Evolutionary conservation across 1,284 basidiomycete genomes (phyloP), one percentile per base, ranked within the genome.

Genomic region (Lignosus rhinocerotis): DNA sequence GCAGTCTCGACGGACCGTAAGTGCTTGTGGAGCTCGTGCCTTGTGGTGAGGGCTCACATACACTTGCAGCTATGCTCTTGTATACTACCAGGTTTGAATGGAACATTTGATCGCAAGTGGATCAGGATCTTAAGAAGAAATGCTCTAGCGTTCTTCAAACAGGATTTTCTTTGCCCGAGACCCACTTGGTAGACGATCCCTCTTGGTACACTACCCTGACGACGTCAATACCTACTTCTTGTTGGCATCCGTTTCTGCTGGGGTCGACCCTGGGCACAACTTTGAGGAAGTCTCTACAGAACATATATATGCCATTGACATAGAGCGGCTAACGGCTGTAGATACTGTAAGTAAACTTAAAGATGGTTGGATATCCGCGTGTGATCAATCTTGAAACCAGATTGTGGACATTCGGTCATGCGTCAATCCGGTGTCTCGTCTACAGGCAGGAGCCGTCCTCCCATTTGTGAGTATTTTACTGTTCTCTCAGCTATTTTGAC

Each of bases 111-210:
- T 32, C 30, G 4, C 8, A 14, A 3, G 7, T 38, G 21, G 11
- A 4, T 11, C 38, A 11, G 9, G 5, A 34, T 32, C 39, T 49
- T 32, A 50, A 6, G 32, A 50, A 6, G 32, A 7, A 10, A 8
- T 5, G 0, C 3, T 3, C 3, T 25, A 64, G 63, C 42, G 30
- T 21, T 4, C 38, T 3, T 36, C 56, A 4, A 56, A 38, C 17
- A 55, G 10, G 10, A 11, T 67, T 1, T 67, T 58, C 42, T 92
- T 67, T 70, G 92, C 84, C 6, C 82, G 96, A 47, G 96, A 99
- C 72, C 93, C 94, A 1, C 82, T 98, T 0, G 96, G 96, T 1
- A 83, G 97, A 31, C 84, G 97, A 43, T 98, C 96, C 7, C 80
- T 99, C 1, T 78, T 98, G 1, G 73, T 93, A 19, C 85, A 90